Evolutionary conservation across 179 eudicot genomes (phyloP).

Genomic region (Spinacia oleracea): DNA sequence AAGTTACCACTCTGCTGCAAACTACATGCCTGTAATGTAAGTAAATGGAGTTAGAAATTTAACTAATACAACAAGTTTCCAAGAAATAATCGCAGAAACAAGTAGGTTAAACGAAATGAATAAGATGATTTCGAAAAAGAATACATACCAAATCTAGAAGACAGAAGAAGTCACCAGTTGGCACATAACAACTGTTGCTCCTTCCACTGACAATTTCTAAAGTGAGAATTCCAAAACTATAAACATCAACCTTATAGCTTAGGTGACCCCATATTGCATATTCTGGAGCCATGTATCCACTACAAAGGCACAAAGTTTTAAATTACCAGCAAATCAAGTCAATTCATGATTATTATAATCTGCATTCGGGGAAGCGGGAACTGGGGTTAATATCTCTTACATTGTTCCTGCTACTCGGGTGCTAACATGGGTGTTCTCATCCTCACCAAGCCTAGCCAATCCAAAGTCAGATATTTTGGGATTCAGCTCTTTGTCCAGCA

Average conservation of each 20-base stretch:
- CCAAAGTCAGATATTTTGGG: conserved; percentile 84
- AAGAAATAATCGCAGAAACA: background rate
- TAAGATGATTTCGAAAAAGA: background rate
- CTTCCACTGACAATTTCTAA: conserved; percentile 41
- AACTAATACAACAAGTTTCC: background rate
- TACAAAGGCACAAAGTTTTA: conserved; percentile 4
- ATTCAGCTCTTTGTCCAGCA: conserved; percentile 57
- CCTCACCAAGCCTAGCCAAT: conserved; percentile 69
- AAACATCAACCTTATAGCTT: conserved; percentile 36
- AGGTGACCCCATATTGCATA: conserved; percentile 47
- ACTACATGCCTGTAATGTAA: conserved; percentile 30
- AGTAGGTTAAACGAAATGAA: background rate
- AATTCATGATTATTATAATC: background rate
- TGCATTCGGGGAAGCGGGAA: background rate
- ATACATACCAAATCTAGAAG: conserved; percentile 40
- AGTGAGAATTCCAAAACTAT: conserved; percentile 35
- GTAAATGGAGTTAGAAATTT: background rate
- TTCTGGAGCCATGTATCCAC: conserved; percentile 44
- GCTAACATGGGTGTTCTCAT: conserved; percentile 66
- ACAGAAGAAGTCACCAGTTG: conserved; percentile 33
- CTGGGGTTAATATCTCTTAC: conserved; percentile 23
- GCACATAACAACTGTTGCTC: conserved; percentile 33
- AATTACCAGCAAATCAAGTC: conserved; percentile 8
- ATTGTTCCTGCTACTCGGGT: conserved; percentile 75
- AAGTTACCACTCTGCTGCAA: conserved; percentile 32